These are phyloP conservation scores for Trichoderma aggressivum DNA, from an alignment of 2,329 filamentous ascomycete species.

Conservation along the genomic window DNA sequence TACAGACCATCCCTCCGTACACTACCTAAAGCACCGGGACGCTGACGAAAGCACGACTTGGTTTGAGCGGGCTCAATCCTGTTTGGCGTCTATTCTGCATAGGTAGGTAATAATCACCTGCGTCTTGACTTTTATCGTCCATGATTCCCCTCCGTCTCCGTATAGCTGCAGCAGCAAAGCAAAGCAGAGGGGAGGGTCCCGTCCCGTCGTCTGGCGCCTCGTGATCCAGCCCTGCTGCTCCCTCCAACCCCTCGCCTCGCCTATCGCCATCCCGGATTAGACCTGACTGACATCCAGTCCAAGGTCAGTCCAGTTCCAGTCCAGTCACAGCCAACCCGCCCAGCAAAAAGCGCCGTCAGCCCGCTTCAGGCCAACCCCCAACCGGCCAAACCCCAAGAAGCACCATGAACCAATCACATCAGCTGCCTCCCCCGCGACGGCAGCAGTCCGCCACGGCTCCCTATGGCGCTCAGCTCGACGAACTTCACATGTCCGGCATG, in stretches of 20 bases:
- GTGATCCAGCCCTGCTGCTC: conserved; percentile 18
- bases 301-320: background rate
- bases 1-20: background rate
- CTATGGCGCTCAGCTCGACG: conserved; percentile 42
- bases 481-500: conserved; percentile 53
- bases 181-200: conserved; percentile 12
- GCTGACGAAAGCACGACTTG: conserved; percentile 3
- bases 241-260: conserved; percentile 8
- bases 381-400: background rate
- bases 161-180: background rate
- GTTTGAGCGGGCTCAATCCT: background rate
- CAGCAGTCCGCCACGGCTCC: conserved; percentile 26
- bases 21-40: background rate
- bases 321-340: background rate
- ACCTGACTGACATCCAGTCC: background rate
- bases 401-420: conserved; percentile 42
- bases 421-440: conserved; percentile 32
- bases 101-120: background rate
- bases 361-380: background rate
- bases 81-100: background rate
- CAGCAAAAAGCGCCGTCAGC: conserved; percentile 1
- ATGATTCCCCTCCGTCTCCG: background rate
- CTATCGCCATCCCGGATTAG: conserved; percentile 13
- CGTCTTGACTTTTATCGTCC: background rate
- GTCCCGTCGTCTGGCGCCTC: conserved; percentile 18